phyloP scores from a whole-genome alignment of 2,329 filamentous ascomycete species.

The Monosporascus sp. region DNA sequence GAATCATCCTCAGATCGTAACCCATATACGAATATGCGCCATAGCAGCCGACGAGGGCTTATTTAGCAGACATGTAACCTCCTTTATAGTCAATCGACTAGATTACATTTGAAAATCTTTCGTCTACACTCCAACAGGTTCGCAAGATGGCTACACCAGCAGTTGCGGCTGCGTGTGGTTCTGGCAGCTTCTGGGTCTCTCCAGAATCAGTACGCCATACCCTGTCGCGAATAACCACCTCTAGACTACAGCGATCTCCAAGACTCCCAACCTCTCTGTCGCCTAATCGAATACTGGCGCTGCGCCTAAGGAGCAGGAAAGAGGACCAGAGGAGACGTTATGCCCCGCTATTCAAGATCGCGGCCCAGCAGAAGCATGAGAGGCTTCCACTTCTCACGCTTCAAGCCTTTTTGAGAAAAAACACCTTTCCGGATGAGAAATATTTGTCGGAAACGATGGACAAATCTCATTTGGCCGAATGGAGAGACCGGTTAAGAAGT shows the following conservation, averaged over 20 bases:
- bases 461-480: constrained; percentile 17
- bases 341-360: constrained; percentile 6
- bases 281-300: constrained; percentile 20
- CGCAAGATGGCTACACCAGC: background rate
- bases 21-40: background rate
- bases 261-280: constrained; percentile 6
- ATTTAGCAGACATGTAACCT: no score
- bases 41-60: background rate
- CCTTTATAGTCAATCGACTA: no score
- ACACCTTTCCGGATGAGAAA: constrained; percentile 17
- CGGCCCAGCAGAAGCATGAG: constrained; percentile 14
- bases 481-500: constrained; percentile 25
- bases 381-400: constrained; percentile 24
- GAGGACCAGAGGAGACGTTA: constrained; percentile 13
- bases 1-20: background rate
- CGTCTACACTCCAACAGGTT: no score
- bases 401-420: constrained; percentile 17
- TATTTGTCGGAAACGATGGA: constrained; percentile 6
- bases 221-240: constrained; percentile 17
- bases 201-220: constrained; percentile 9
- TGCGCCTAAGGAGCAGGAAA: constrained; percentile 16
- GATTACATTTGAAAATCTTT: no score
- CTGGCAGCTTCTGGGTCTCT: constrained; percentile 7
- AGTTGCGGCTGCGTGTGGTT: background rate
- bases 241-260: constrained; percentile 13